Percentiles rank a stretch among this genome's conserved stretches.
Evolutionary conservation across 176 grass and related monocot genomes (phyloP).

Genomic region (Pontederia crassipes): DNA sequence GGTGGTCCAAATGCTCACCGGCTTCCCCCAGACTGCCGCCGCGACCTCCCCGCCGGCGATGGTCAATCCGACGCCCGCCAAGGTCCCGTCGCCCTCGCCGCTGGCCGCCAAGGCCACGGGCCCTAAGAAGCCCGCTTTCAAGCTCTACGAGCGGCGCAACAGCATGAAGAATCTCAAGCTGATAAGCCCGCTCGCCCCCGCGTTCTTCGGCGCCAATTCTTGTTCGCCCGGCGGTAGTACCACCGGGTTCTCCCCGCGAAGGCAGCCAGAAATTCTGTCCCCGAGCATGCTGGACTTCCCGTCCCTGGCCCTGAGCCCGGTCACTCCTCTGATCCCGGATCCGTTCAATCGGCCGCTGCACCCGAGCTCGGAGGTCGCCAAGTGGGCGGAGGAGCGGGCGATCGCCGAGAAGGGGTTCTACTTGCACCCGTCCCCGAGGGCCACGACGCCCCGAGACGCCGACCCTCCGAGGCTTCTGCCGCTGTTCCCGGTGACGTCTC

Average conservation of each 20-base stretch:
- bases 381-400: conserved; percentile 74
- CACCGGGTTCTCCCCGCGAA: conserved; percentile 37
- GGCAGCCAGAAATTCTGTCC: conserved; percentile 40
- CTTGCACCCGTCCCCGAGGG: conserved; percentile 75
- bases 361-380: conserved; percentile 45
- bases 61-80: neutral
- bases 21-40: conserved; percentile 23
- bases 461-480: conserved; percentile 61
- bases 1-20: conserved; percentile 18
- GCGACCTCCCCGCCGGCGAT: conserved; percentile 12
- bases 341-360: conserved; percentile 38
- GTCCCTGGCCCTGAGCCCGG: conserved; percentile 67
- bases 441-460: conserved; percentile 19
- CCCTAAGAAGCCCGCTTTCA: conserved; percentile 60
- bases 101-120: conserved; percentile 16
- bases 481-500: conserved; percentile 68
- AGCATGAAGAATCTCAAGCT: conserved; percentile 80
- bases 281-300: conserved; percentile 81
- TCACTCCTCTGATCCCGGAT: conserved; percentile 50
- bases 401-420: conserved; percentile 95
- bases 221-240: neutral
- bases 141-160: conserved; percentile 76
- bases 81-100: conserved; percentile 4
- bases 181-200: conserved; percentile 51
- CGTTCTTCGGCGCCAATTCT: neutral